Base-by-base conservation (phyloP, 306 rosid genomes). In the Calophaca sinica region DNA sequence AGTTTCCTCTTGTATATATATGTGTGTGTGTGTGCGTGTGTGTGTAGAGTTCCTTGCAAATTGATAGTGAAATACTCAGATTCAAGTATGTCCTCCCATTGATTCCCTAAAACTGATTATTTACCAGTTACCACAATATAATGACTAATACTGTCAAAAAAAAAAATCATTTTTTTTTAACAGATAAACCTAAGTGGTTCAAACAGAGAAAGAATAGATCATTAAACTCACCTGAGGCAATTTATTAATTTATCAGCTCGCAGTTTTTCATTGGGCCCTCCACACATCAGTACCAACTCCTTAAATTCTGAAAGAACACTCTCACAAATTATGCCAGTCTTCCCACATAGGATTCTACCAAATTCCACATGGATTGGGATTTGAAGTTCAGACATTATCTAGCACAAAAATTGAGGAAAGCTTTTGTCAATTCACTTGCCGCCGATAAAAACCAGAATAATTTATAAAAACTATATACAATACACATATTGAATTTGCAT, bases 361-460 rank as follows among this genome's bases (percentile, higher is more conserved):
- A 94, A 75, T 76, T 89, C 89, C 77, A 41, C 78, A 53, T 78
- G 91, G 73, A 91, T 89, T 9, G 97, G 93, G 62, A 85, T 85
- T 82, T 94, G 70, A 78, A 88, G 78, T 85, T 94, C 98, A 50
- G 94, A 94, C 85, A 82, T 87, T 61, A 80, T 88, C 98, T 94
- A 82, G 50, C 62, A 81, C n/a, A 63, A 79, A 61, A 28, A 57
- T 65, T 36, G 77, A 71, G 69, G 64, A 72, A 70, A 9, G 55
- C 46, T 68, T 57, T 62, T 12, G 76, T 36, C 41, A 58, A 70
- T 28, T 58, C 44, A 60, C 31, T 54, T 14, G 63, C 80, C 48
- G 54, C 70, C 35, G 44, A 54, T 36, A 46, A 66, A 73, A 66
- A 26, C 7, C 36, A 72, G 20, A 33, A 42, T 28, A 57, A 48